Evolutionary conservation across 169 alveolate genomes (phyloP).

Genomic region (Amoebophrya sp.): DNA sequence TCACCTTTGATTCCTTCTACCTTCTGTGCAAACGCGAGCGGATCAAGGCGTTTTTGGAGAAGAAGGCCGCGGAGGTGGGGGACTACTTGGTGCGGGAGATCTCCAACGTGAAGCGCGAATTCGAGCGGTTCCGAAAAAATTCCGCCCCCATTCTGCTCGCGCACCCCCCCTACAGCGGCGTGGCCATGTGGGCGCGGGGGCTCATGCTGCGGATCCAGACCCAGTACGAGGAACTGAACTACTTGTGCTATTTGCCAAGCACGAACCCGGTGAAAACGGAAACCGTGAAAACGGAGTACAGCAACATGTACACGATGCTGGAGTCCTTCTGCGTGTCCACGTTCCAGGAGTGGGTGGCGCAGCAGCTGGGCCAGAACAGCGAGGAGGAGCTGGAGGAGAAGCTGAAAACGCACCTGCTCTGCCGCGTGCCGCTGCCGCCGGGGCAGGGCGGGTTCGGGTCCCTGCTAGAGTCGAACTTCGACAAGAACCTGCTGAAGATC

Average conservation of each 20-base stretch:
- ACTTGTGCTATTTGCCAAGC: background rate
- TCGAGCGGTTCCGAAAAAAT: slow-evolving; percentile 45
- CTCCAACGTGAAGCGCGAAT: slow-evolving; percentile 46
- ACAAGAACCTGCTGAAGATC: slow-evolving; percentile 61
- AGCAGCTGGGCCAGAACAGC: slow-evolving; percentile 45
- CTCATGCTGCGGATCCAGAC: slow-evolving; percentile 46
- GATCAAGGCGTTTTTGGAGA: slow-evolving; percentile 69
- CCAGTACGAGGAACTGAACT: slow-evolving; percentile 39
- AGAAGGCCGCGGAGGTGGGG: slow-evolving; percentile 73
- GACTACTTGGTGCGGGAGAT: slow-evolving; percentile 57
- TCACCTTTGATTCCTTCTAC: slow-evolving; percentile 73
- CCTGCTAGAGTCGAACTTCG: slow-evolving; percentile 71
- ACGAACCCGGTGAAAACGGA: background rate
- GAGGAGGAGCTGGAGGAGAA: slow-evolving; percentile 47
- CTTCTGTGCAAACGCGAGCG: slow-evolving; percentile 72
- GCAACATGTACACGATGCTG: slow-evolving; percentile 41
- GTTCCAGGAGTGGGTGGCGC: slow-evolving; percentile 46
- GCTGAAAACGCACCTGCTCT: slow-evolving; percentile 33
- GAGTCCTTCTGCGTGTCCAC: slow-evolving; percentile 46
- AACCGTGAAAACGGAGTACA: slow-evolving; percentile 40
- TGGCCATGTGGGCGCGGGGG: slow-evolving; percentile 54
- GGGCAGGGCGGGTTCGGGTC: slow-evolving; percentile 10
- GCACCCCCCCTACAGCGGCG: slow-evolving; percentile 43
- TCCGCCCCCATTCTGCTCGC: background rate
- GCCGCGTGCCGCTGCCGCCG: slow-evolving; percentile 29